A percentile compares a stretch with the other conserved stretches of the same genome.
Evolutionary conservation across 352 stramenopile genomes (phyloP).

Genomic region (Elongisporangium anandrum): DNA sequence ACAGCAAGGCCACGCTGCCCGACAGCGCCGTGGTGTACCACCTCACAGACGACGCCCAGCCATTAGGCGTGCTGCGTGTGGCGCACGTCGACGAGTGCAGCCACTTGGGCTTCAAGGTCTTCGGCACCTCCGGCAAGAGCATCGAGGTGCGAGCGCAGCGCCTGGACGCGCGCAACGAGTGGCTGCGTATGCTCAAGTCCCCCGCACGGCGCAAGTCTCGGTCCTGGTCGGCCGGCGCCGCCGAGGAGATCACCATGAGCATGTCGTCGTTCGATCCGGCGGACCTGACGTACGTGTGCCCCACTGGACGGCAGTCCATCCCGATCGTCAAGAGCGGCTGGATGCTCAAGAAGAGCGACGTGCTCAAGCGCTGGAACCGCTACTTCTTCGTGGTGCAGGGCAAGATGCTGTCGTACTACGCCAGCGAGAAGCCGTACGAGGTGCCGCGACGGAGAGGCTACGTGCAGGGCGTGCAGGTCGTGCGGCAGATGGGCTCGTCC

Average conservation of each 20-base stretch:
- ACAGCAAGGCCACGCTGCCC: constrained; percentile 10
- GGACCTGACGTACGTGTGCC: constrained; percentile 39
- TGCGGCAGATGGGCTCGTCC: constrained; percentile 14
- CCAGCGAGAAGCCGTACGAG: constrained; percentile 69
- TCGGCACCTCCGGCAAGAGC: constrained; percentile 53
- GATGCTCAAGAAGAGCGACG: constrained; percentile 59
- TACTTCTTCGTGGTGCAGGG: constrained; percentile 79
- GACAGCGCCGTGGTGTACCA: constrained; percentile 19
- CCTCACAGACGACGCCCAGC: constrained; percentile 49
- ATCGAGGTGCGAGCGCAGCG: constrained; percentile 70
- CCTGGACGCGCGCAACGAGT: constrained; percentile 59
- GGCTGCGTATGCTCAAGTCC: constrained; percentile 59
- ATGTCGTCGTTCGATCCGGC: constrained; percentile 57
- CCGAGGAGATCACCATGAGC: constrained; percentile 46
- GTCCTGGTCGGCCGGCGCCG: constrained; percentile 50
- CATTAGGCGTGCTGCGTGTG: constrained; percentile 61
- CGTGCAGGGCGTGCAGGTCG: constrained; percentile 36
- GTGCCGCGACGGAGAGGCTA: constrained; percentile 61
- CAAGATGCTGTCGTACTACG: constrained; percentile 70
- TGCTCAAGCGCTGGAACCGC: constrained; percentile 51
- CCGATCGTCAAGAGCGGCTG: constrained; percentile 55
- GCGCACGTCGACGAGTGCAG: constrained; percentile 66
- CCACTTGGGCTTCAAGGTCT: constrained; percentile 64
- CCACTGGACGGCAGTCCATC: constrained; percentile 59
- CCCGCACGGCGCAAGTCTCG: constrained; percentile 53